Base-by-base conservation (phyloP, 768 basidiomycete species). In the Tulasnella sp. region DNA sequence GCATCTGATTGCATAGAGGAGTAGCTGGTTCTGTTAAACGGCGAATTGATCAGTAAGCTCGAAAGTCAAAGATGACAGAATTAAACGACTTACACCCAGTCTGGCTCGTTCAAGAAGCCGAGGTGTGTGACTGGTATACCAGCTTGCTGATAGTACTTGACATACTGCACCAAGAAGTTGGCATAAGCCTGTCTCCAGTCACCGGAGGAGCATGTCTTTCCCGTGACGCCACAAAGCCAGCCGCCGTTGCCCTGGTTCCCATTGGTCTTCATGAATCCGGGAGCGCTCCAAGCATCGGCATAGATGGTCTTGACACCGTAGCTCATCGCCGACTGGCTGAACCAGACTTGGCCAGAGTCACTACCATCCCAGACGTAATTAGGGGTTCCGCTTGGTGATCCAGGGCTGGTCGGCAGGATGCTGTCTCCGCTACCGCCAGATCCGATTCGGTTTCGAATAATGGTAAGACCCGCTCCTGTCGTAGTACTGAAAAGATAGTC, bases 221-320 rank as follows among this genome's bases (percentile, higher is more conserved):
- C 81, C 11, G 75, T 78, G 4, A 81, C 81, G 37, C 81, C 81
- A 34, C 81, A 81, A 3, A 81, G 69, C 11, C 48, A 74, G 3
- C 81, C 81, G 46, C 81, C 81, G 50, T 81, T 75, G 6, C 46
- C n/a, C 20, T 81, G 77, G 18, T 50, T 37, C 18, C 81, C 81
- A 44, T 78, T 79, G 31, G 81, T 81, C 72, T 81, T 81, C 81
- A 81, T 81, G 42, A 78, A 81, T 11, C 81, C 81, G 9, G 81
- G 81, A n/a, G 81, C 81, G 48, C 77, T 78, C 81, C 81, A 81
- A 14, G 81, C 81, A 72, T 81, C 78, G 9, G 81, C 81, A 64
- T 81, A 81, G 81, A 81, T 50, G 1, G 58, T 73, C 31, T 28
- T 78, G 24, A 79, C 77, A 28, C 78, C 78, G 40, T 78, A 78